Evolutionary conservation across 2,329 filamentous ascomycete genomes (phyloP), one percentile per base, ranked within the genome.

Genomic region (Sphaceloma murrayae): DNA sequence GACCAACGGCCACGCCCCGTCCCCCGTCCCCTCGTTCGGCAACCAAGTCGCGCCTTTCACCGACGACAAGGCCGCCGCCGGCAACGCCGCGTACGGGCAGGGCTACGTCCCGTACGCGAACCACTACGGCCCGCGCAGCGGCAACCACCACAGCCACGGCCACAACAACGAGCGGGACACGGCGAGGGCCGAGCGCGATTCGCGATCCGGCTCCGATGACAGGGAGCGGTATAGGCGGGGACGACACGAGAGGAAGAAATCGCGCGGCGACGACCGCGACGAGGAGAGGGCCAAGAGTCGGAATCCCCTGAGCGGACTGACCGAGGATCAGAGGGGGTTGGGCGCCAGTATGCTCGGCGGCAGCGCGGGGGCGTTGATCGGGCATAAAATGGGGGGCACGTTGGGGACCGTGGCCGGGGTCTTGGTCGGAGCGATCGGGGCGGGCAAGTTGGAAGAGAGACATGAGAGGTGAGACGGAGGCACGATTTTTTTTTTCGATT

Each of bases 291-390:
- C 18, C 16, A 32, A 32, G 27, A 30, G 22, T 14, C 40, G 40
- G 10, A 43, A 43, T 19, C 40, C 40, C 9, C 13, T 45, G 31
- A 16, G 19, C n/a, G 42, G 42, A 5, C 17, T 45, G 18, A 52
- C 48, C 11, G 53, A 53, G n/a, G 53, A 53, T 30, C 53, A 58
- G 26, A 46, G 54, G 4, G 54, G 54, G 2, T 32, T 57, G 9
- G 55, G 49, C n/a, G 51, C 54, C 11, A 53, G 54, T 14, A 33
- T 57, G 6, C 43, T 56, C 6, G 56, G 56, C 17, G 53, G 53
- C 2, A 53, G 53, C 4, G 55, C 50, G 5, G 56, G 56, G 9
- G 55, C 55, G 0, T 51, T 54, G 31, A 34, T 58, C 2, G 55
- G 53, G 9, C 53, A 56, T 17, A 54, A 56, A 36, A 34, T 54